A percentile compares a stretch with the other conserved stretches of the same genome.
Evolutionary conservation across 1,284 basidiomycete species (phyloP).

Genomic region (Ceratobasidium theobromae): DNA sequence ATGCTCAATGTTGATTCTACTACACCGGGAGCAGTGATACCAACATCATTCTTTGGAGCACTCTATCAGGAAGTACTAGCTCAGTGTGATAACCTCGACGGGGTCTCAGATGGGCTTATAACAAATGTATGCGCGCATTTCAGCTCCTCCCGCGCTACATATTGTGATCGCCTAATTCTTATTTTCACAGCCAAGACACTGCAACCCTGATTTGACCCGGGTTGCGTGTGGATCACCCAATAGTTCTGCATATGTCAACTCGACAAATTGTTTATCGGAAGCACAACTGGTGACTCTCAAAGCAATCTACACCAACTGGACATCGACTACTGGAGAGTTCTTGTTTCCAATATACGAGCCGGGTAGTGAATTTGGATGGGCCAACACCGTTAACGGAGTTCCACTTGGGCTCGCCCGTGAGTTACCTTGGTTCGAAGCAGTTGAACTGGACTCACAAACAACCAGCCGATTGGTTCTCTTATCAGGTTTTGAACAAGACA

Average conservation of each 20-base stretch:
- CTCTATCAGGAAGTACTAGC: slow-evolving; percentile 1
- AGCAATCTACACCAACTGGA: slow-evolving; percentile 17
- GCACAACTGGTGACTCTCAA: slow-evolving; percentile 1
- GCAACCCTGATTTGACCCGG: slow-evolving; percentile 8
- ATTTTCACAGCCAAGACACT: background rate
- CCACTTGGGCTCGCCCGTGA: slow-evolving; percentile 2
- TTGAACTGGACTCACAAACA: background rate
- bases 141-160: no score
- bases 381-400: background rate
- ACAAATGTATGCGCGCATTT: background rate
- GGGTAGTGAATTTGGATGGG: slow-evolving; percentile 19
- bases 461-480: slow-evolving; percentile 20
- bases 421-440: background rate
- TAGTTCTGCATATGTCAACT: background rate
- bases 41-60: background rate
- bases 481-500: slow-evolving; percentile 28
- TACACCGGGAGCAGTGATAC: slow-evolving; percentile 3
- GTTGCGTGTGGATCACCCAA: background rate
- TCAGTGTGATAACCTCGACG: slow-evolving; percentile 19
- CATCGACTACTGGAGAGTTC: background rate
- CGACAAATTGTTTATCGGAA: slow-evolving; percentile 3
- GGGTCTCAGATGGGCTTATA: slow-evolving; percentile 2
- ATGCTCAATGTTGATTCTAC: background rate
- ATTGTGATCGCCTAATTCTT: background rate
- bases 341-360: slow-evolving; percentile 12